Evolutionary conservation across 345 rosid genomes (phyloP), one percentile per base, ranked within the genome.

Genomic region (Nasturtium officinale): DNA sequence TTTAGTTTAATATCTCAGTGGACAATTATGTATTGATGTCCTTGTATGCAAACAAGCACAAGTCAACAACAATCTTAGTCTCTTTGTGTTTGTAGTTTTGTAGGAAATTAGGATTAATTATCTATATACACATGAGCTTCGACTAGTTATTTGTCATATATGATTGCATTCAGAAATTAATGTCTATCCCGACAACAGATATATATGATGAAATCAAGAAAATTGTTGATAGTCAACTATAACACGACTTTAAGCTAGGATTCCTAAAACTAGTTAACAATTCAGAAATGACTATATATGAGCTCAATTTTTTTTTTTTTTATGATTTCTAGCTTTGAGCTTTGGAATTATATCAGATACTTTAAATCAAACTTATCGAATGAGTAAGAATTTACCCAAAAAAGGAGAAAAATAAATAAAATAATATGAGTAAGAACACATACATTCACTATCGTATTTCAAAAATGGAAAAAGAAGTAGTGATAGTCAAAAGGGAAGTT

Each of bases 31-130:
- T 76, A 76, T 61, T 76, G 65, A 47, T 76, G 59, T 75, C 63
- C 58, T 45, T 55, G 48, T 35, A 50, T 76, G 65, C 79, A 62
- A 76, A 69, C 79, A 76, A 69, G 16, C 75, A 61, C 70, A 76
- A 69, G 79, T 67, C 79, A 68, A 59, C 78, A 76, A 45, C 59
- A 61, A 59, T 59, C 7, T 50, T 67, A 67, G 78, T 75, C 78
- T 58, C 78, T 75, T 75, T 66, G 73, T 51, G 73, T 67, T 75
- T 75, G 79, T 60, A 51, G 46, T 68, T 67, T 75, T 67, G 64
- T 75, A 60, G 45, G 45, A 46, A 3, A 15, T 8, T 43, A 5
- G 51, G 21, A 46, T 46, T 45, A 45, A 1, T 18, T 69, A 56
- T 57, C 50, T 26, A 57, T 50, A 72, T 13, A 63, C 8, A 48